Base-by-base conservation (phyloP, 352 stramenopile genomes). In the Plasmopara viticola region DNA sequence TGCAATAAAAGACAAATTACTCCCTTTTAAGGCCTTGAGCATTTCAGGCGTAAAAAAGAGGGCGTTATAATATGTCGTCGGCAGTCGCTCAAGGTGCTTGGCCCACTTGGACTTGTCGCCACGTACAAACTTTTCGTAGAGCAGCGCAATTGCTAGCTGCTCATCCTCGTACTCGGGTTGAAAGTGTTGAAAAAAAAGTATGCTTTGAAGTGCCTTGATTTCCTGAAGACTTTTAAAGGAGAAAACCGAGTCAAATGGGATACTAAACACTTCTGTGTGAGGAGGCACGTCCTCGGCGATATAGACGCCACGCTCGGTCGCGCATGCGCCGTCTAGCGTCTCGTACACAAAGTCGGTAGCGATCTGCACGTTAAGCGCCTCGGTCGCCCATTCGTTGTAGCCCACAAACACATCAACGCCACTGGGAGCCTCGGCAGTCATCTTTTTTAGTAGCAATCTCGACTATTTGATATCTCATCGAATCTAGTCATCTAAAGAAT, bases 331-430 rank as follows among this genome's bases (percentile, higher is more conserved):
- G 10, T 60, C 52, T 44, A 68, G 60, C 18, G 64, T 64, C 64
- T 92, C 82, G 66, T 92, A 92, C 43, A 92, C 82, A 58, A 92
- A 92, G 68, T 90, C 82, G 7, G 77, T 89, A 35, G 63, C 70
- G 28, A 90, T 65, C 38, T 60, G 52, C 51, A 90, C 78, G 39
- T 74, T 61, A 30, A 91, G 72, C 43, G 51, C 35, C 41, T 66
- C 53, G 10, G 53, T 44, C 2, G 81, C 81, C 81, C 81, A 91
- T 64, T 87, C 78, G 50, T 91, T 85, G 59, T 86, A 92, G 35
- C 81, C 78, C n/a, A 90, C 60, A 40, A 84, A 81, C 15, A 51
- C 64, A 47, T 71, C 63, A 17, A 25, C 9, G 33, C 39, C 14
- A 28, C 15, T 38, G 8, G 13, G 14, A 30, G 44, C 42, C 34